Evolutionary conservation across 352 stramenopile genomes (phyloP).

Genomic region (Elongisporangium anandrum): DNA sequence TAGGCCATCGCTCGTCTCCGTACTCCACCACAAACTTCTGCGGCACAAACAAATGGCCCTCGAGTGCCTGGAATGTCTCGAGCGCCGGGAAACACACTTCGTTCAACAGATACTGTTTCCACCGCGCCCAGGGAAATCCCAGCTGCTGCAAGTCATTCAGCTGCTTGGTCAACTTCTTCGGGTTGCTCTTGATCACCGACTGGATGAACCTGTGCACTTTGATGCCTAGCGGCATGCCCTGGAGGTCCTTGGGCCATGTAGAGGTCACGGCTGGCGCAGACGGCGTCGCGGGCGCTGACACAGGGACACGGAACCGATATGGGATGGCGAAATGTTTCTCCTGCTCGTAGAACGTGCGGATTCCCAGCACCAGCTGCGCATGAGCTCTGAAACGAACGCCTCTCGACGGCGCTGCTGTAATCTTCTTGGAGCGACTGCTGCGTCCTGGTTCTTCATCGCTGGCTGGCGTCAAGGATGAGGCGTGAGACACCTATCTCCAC

Average conservation of each 20-base stretch:
- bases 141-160: constrained; percentile 32
- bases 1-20: constrained; percentile 61
- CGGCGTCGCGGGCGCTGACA: constrained; percentile 23
- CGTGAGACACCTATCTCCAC: no score
- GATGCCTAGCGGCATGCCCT: constrained; percentile 43
- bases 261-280: constrained; percentile 5
- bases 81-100: constrained; percentile 72
- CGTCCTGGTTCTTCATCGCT: no score
- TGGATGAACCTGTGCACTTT: constrained; percentile 60
- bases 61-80: constrained; percentile 62
- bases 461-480: no score
- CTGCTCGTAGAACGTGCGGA: constrained; percentile 48
- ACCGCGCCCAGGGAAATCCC: constrained; percentile 54
- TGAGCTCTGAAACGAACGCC: no score
- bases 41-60: constrained; percentile 90
- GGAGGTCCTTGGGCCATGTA: constrained; percentile 43
- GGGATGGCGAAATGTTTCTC: constrained; percentile 69
- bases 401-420: no score
- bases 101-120: constrained; percentile 63
- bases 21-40: constrained; percentile 89
- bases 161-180: constrained; percentile 24
- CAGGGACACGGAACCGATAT: constrained; percentile 27
- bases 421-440: no score
- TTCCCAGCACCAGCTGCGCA: constrained; percentile 34
- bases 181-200: constrained; percentile 15